Evolutionary conservation across 2,329 filamentous ascomycete genomes (phyloP).

Genomic region (Botrytis tulipae): DNA sequence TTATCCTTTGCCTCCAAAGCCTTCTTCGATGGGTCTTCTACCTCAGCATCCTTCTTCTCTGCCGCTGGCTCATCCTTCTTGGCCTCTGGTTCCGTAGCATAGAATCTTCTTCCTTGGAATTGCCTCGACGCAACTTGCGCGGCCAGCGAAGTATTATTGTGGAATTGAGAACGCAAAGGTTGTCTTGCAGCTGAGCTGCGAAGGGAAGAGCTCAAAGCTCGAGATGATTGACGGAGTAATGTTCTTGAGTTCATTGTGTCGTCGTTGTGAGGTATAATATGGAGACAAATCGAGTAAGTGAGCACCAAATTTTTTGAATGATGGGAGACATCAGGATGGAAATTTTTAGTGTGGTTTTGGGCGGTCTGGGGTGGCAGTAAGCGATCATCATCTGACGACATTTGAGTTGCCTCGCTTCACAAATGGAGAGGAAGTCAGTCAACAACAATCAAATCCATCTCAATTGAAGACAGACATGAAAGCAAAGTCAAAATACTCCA

Average conservation of each 20-base stretch:
- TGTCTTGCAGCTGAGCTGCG: slow-evolving; percentile 30
- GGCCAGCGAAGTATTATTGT: slow-evolving; percentile 16
- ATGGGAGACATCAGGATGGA: slow-evolving; percentile 19
- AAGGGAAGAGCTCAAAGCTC: slow-evolving; percentile 41
- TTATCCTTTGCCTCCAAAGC: slow-evolving; percentile 71
- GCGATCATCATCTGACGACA: neutral
- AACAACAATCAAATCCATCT: neutral
- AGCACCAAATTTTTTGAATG: slow-evolving; percentile 22
- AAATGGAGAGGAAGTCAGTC: neutral
- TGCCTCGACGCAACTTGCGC: slow-evolving; percentile 18
- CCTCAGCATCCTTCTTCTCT: slow-evolving; percentile 41
- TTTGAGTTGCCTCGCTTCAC: neutral
- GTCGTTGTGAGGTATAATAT: slow-evolving; percentile 20
- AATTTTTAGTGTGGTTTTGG: slow-evolving; percentile 21
- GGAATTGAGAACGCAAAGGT: slow-evolving; percentile 26
- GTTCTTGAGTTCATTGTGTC: slow-evolving; percentile 50
- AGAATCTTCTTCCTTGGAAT: slow-evolving; percentile 32
- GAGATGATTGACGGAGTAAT: slow-evolving; percentile 46
- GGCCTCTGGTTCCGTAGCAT: slow-evolving; percentile 45
- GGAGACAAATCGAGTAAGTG: slow-evolving; percentile 5
- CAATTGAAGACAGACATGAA: neutral
- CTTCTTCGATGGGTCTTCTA: slow-evolving; percentile 55
- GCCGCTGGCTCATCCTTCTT: slow-evolving; percentile 44
- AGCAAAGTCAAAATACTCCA: neutral
- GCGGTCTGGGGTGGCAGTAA: slow-evolving; percentile 13